Base-by-base conservation (phyloP, 164 flowering plant genomes). In the Berberis vulgaris region DNA sequence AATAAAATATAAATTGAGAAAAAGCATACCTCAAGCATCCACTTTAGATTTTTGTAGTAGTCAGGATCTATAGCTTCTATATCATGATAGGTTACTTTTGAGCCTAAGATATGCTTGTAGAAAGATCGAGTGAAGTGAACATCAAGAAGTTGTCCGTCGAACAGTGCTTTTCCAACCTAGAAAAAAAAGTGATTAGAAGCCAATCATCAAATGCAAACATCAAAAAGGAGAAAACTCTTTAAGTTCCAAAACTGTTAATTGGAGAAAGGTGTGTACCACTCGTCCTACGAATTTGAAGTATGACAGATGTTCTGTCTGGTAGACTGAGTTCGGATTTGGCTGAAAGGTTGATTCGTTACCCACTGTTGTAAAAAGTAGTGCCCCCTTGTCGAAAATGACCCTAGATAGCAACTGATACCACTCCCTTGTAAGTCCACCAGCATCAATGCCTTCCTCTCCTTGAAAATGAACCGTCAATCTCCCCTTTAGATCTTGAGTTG, bases 361-460 rank as follows among this genome's bases (percentile, higher is more conserved):
- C 72, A 94, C 99, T 0, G 99, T 94, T 5, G 99, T 94, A 60
- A 94, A 94, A 57, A 94, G 81, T 43, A 94, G 78, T 10, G 99
- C 99, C 50, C 97, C 96, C 76, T 86, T 94, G 80, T 94, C 99
- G 75, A 94, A 94, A 57, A 94, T 87, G 49, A 94, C 97, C 66
- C 99, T 82, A 40, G 99, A 94, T 65, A 94, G 73, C 71, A 84
- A 71, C 77, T 91, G 99, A 79, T 91, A 94, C 99, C 99, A 94
- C 72, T 94, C 99, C 80, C 99, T 87, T n/a, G 99, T 89, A 59
- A 94, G 96, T 3, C 99, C 99, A 77, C 99, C 99, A 7, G 99
- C 99, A 82, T 94, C 99, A 76, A 94, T 89, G 40, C 99, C 99
- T 82, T 91, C 99, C 79, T 94, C 99, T 59, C 97, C 97, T 81